Conservation (phyloP, 179 eudicot species). For the Carnegiea gigantea region DNA sequence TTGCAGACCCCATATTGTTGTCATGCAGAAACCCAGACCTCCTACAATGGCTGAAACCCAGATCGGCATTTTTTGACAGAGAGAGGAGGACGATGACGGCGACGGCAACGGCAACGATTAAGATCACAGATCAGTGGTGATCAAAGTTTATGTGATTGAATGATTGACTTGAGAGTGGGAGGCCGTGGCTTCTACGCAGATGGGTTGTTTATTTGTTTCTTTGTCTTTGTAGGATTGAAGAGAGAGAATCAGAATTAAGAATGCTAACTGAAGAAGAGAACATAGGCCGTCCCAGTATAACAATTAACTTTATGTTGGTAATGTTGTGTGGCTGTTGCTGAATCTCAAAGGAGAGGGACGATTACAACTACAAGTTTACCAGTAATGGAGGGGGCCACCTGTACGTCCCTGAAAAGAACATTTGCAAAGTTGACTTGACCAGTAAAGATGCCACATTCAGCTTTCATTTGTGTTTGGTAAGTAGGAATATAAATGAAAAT, state of each 20-base stretch:
- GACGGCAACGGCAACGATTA: background rate
- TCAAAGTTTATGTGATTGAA: background rate
- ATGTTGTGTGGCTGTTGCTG: background rate
- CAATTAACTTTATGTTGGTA: background rate
- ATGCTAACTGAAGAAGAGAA: background rate
- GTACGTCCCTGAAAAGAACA: background rate
- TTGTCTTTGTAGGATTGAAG: background rate
- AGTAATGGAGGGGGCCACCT: background rate
- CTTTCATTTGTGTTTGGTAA: too few species aligned
- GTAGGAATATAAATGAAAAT: too few species aligned
- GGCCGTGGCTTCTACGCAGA: conserved; percentile 4
- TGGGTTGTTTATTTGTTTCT: background rate
- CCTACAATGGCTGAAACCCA: conserved; percentile 26
- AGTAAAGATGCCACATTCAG: too few species aligned
- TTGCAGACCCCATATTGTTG: conserved; percentile 31
- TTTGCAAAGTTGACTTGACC: background rate
- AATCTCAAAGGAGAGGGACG: conserved; percentile 4
- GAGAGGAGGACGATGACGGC: background rate
- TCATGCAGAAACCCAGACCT: conserved; percentile 24
- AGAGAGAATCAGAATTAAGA: background rate
- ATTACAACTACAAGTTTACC: background rate
- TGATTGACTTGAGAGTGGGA: background rate
- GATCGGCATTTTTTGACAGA: conserved; percentile 26
- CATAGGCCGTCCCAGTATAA: too few species aligned
- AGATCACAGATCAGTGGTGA: background rate